phyloP scores from a whole-genome alignment of 2,329 filamentous ascomycete genomes.

The Shiraia sp. region DNA sequence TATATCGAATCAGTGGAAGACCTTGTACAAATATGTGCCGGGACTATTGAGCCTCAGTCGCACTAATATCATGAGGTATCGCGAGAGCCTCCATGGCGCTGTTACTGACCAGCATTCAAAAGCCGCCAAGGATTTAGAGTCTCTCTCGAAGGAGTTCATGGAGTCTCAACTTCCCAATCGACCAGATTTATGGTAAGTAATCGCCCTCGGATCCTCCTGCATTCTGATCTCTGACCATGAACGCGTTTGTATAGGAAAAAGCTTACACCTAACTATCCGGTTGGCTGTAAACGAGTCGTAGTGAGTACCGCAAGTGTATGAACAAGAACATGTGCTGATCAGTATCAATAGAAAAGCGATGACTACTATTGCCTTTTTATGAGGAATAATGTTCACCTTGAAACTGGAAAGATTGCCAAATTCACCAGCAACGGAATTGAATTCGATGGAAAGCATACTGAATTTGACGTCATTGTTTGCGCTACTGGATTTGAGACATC shows the following conservation, averaged over 20 bases:
- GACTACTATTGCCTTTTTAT: too few relatives aligned
- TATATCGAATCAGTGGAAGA: slow-evolving; percentile 49
- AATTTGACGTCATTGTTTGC: too few relatives aligned
- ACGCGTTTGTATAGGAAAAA: too few relatives aligned
- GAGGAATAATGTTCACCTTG: too few relatives aligned
- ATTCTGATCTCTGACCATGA: slow-evolving; percentile 61
- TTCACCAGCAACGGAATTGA: too few relatives aligned
- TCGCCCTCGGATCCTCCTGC: slow-evolving; percentile 58
- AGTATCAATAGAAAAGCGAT: too few relatives aligned
- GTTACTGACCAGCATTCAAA: slow-evolving; percentile 49
- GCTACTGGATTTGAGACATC: too few relatives aligned
- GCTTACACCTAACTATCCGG: slow-evolving; percentile 54
- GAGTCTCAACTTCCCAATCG: slow-evolving; percentile 52
- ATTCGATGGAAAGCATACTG: too few relatives aligned
- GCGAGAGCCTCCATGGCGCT: slow-evolving; percentile 54
- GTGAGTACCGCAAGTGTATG: slow-evolving; percentile 59
- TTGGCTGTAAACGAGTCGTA: slow-evolving; percentile 54
- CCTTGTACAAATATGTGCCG: slow-evolving; percentile 56
- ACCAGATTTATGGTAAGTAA: slow-evolving; percentile 56
- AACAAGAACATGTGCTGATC: too few relatives aligned
- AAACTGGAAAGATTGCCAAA: too few relatives aligned
- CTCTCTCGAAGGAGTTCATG: slow-evolving; percentile 46
- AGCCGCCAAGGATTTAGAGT: slow-evolving; percentile 48
- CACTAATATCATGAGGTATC: slow-evolving; percentile 58
- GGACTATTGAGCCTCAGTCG: slow-evolving; percentile 56